phyloP scores from a whole-genome alignment of 129 eudicot genomes.

The Artemisia argyi region DNA sequence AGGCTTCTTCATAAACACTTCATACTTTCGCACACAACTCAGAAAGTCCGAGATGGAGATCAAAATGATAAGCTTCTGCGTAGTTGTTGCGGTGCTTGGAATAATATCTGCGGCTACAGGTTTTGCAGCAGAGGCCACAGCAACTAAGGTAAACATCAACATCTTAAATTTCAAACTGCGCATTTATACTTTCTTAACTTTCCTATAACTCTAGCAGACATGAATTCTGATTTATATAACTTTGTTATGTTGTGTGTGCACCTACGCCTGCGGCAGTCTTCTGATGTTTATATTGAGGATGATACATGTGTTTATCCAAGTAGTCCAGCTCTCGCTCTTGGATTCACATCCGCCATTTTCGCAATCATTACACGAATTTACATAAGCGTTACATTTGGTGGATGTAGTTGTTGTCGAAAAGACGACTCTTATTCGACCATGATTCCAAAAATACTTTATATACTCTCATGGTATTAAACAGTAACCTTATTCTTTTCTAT shows the following conservation, averaged over 20 bases:
- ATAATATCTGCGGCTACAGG: constrained; percentile 28
- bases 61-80: constrained; percentile 6
- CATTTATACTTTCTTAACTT: too few species aligned
- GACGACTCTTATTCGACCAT: constrained; percentile 6
- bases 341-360: constrained; percentile 22
- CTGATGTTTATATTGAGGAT: constrained; percentile 7
- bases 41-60: constrained; percentile 11
- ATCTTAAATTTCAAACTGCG: too few species aligned
- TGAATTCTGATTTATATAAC: too few species aligned
- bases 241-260: too few species aligned
- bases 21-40: constrained; percentile 1
- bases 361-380: constrained; percentile 18
- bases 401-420: constrained; percentile 17
- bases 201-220: too few species aligned
- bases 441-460: constrained; percentile 14
- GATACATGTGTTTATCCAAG: constrained; percentile 29
- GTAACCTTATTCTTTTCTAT: not conserved
- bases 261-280: constrained; percentile 16
- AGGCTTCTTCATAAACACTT: constrained; percentile 15
- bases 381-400: constrained; percentile 24
- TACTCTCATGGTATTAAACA: constrained; percentile 23
- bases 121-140: constrained; percentile 28
- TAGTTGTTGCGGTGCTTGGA: constrained; percentile 29
- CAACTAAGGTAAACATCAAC: constrained; percentile 28
- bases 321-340: constrained; percentile 31